Base-by-base conservation (phyloP, 148 eudicot genomes). In the Fallopia convolvulus region DNA sequence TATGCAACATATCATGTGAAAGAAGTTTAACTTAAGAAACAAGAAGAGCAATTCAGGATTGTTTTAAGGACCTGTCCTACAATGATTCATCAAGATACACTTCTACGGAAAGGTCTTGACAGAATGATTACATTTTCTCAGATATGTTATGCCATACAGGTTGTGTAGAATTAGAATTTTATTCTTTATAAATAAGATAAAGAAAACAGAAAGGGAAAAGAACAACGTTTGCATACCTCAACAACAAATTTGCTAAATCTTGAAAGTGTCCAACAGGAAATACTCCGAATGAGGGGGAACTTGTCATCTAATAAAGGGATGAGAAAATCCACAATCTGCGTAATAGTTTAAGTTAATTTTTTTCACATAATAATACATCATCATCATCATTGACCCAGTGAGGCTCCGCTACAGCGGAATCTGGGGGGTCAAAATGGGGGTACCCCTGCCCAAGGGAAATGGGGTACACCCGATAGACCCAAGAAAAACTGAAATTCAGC, bases 181-280 rank as follows among this genome's bases (percentile, higher is more conserved):
- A 9, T 65, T 26, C 40, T 65, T 6, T n/a, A 17, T 55, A 55
- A 55, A 32, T 65, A 30, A 65, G 18, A 30, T 65, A 65, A 12
- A 65, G 32, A 3, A 65, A 65, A 14, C 39, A 32, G 41, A n/a
- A 30, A 21, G 32, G 18, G 4, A 53, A 74, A 39, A 72, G n/a
- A 65, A 65, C 15, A 17, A 5, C 56, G 21, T 58, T 9, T 1
- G 15, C 79, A 80, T 86, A 92, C 99, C 96, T 95, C 91, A 77
- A 92, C 94, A 81, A 95, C 84, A 80, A 86, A 95, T 84, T 85
- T 90, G 81, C 97, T 95, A 83, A 95, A 92, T 41, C 99, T 97
- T 63, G 97, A 95, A 63, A 95, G 87, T 49, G 99, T 95, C 99
- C 99, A 95, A 84, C 97, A 95, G 26, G 97, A 87, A 82, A 95